phyloP scores from a whole-genome alignment of 768 basidiomycete genomes.

The Naematelia aurantialba region DNA sequence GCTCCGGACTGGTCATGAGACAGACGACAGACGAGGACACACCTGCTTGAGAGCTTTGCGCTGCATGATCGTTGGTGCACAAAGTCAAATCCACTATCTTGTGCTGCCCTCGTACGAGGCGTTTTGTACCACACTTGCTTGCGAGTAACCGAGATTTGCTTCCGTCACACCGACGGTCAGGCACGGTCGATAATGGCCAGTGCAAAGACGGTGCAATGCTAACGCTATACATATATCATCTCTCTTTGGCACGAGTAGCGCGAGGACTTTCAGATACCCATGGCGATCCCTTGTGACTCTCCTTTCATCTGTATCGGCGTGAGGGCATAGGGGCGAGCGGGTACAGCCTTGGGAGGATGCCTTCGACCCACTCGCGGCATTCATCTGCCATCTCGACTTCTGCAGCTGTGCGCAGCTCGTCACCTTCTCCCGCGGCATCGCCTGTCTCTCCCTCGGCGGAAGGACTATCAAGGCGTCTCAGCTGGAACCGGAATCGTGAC shows the following conservation, averaged over 20 bases:
- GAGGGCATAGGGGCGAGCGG: neutral
- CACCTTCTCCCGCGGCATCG: slow-evolving; percentile 30
- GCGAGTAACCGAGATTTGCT: too few species aligned
- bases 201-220: too few species aligned
- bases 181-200: too few species aligned
- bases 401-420: slow-evolving; percentile 11
- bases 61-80: slow-evolving; percentile 29
- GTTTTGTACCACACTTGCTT: too few species aligned
- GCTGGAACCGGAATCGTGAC: slow-evolving; percentile 28
- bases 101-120: slow-evolving; percentile 5
- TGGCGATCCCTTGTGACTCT: neutral
- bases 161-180: too few species aligned
- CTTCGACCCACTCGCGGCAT: neutral
- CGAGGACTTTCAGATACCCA: neutral
- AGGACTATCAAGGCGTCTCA: slow-evolving; percentile 29
- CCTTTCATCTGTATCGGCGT: neutral
- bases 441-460: slow-evolving; percentile 27
- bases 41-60: slow-evolving; percentile 42
- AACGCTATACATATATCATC: too few species aligned
- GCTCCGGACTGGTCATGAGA: neutral
- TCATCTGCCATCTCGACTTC: slow-evolving; percentile 25
- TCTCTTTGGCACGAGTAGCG: too few species aligned
- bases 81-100: too few species aligned
- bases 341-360: neutral
- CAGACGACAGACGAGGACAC: slow-evolving; percentile 1